Evolutionary conservation across 1,284 basidiomycete species (phyloP).

Genomic region (Polyporus tsugae): DNA sequence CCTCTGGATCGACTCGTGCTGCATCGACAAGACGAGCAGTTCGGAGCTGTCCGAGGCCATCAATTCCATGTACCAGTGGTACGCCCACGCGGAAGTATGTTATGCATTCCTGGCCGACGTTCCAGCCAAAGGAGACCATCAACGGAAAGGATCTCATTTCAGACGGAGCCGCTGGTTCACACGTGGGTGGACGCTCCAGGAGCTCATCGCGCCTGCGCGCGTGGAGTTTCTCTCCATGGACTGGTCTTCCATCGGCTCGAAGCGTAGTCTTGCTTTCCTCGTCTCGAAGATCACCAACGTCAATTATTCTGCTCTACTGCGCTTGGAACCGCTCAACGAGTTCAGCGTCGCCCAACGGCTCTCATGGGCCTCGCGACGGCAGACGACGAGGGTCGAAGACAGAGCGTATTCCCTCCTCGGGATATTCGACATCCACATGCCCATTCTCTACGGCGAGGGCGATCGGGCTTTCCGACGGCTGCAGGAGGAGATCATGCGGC

Average conservation of each 20-base stretch:
- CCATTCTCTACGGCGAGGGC: neutral
- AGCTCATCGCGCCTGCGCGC: neutral
- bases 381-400: neutral
- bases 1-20: neutral
- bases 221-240: neutral
- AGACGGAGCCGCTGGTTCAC: too few species aligned
- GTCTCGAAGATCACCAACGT: neutral
- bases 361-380: neutral
- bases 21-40: neutral
- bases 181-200: neutral
- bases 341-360: neutral
- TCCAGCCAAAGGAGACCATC: too few species aligned
- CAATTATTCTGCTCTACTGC: neutral
- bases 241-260: neutral
- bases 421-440: neutral
- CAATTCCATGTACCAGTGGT: neutral
- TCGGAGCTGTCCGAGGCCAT: neutral
- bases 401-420: neutral
- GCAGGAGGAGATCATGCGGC: slow-evolving; percentile 5
- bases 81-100: neutral
- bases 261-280: neutral
- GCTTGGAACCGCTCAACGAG: neutral
- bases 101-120: neutral
- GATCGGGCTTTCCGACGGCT: neutral
- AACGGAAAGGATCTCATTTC: too few species aligned